Conservation (phyloP, 169 alveolate genomes). For the Amoebophrya sp. region DNA sequence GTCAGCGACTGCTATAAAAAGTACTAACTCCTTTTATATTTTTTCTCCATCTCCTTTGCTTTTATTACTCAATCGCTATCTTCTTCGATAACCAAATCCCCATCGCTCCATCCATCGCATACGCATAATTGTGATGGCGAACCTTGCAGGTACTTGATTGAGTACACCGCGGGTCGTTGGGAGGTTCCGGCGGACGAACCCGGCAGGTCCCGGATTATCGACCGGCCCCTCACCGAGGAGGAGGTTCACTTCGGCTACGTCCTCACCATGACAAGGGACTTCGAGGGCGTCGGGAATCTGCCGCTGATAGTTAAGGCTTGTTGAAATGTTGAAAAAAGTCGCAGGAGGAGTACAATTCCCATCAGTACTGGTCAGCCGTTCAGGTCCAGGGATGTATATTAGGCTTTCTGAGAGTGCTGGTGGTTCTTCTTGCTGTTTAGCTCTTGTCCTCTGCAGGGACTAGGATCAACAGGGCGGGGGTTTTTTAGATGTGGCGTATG, state of each 20-base stretch:
- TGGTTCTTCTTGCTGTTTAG: too few relatives aligned
- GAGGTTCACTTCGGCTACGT: not conserved
- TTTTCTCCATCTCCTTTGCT: not conserved
- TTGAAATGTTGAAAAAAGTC: too few relatives aligned
- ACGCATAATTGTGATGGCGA: too few relatives aligned
- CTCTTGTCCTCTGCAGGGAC: too few relatives aligned
- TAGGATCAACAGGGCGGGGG: too few relatives aligned
- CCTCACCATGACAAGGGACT: not conserved
- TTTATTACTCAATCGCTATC: not conserved
- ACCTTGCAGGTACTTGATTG: not conserved
- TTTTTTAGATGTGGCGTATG: too few relatives aligned
- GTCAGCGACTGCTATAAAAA: not conserved
- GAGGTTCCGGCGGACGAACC: not conserved
- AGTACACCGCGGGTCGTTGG: not conserved
- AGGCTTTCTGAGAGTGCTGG: too few relatives aligned
- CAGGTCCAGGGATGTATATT: too few relatives aligned
- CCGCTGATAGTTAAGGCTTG: too few relatives aligned
- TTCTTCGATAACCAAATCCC: too few relatives aligned
- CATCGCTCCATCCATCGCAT: too few relatives aligned
- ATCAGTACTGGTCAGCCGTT: constrained; percentile 2
- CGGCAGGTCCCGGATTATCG: not conserved
- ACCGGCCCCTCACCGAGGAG: not conserved
- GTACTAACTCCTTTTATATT: not conserved
- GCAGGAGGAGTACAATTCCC: not conserved
- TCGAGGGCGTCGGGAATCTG: not conserved